Evolutionary conservation across 1,284 basidiomycete species (phyloP).

Genomic region (Caloboletus inedulis): DNA sequence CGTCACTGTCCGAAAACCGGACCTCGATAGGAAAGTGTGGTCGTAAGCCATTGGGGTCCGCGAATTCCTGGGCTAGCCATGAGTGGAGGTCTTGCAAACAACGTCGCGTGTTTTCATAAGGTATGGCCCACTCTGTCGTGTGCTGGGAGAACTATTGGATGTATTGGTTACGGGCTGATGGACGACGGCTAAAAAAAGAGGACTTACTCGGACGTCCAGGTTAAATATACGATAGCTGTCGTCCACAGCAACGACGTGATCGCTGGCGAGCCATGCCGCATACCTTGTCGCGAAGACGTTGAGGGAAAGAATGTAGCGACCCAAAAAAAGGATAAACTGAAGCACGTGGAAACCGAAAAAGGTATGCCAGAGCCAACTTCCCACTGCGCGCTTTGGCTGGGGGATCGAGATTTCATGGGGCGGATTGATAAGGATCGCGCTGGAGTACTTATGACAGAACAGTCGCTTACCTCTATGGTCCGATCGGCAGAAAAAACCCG

Average conservation of each 20-base stretch:
- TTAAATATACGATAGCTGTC: conserved; percentile 81
- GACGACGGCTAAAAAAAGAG: neutral
- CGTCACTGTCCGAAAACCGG: conserved; percentile 84
- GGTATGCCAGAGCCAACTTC: conserved; percentile 67
- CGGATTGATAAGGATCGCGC: neutral
- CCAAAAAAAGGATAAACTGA: conserved; percentile 77
- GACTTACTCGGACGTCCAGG: conserved; percentile 72
- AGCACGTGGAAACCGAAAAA: conserved; percentile 74
- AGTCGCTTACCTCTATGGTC: conserved; percentile 64
- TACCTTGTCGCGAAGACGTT: conserved; percentile 56
- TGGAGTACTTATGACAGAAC: neutral
- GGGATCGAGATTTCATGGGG: conserved; percentile 4
- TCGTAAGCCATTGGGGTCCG: conserved; percentile 68
- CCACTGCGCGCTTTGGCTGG: conserved; percentile 48
- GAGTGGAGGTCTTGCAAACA: conserved; percentile 73
- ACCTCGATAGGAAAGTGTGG: conserved; percentile 95
- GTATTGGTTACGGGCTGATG: conserved; percentile 17
- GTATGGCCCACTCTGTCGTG: conserved; percentile 93
- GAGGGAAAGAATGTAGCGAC: conserved; percentile 51
- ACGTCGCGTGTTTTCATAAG: conserved; percentile 58
- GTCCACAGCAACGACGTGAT: conserved; percentile 55
- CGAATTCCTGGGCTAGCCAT: conserved; percentile 73
- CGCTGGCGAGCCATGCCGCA: conserved; percentile 59
- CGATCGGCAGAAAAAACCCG: conserved; percentile 76
- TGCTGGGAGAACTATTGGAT: conserved; percentile 68